Conservation (phyloP, 169 alveolate species). For the Cryptosporidium meleagridis region DNA sequence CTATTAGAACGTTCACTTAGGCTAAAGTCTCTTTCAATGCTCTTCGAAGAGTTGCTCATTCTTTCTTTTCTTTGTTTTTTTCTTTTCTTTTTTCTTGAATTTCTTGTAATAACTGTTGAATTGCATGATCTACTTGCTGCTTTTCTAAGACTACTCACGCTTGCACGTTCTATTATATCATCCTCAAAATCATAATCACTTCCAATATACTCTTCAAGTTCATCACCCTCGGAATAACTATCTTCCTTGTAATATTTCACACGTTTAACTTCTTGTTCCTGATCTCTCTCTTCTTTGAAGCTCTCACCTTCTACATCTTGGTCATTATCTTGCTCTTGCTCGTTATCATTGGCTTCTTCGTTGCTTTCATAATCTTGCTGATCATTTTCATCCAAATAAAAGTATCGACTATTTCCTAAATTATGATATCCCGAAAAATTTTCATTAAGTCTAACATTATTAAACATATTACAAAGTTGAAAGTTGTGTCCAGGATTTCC, state of each 20-base stretch:
- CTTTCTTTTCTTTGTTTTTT: neutral
- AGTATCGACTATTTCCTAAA: neutral
- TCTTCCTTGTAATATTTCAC: too few relatives aligned
- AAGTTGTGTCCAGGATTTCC: slow-evolving; percentile 28
- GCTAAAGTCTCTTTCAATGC: neutral
- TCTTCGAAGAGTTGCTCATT: neutral
- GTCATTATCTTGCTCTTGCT: neutral
- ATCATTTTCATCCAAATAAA: neutral
- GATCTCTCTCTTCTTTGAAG: neutral
- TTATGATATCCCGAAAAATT: neutral
- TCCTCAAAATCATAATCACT: neutral
- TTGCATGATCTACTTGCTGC: neutral
- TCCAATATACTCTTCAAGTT: neutral
- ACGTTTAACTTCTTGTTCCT: too few relatives aligned
- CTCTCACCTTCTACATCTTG: neutral
- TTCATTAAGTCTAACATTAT: neutral
- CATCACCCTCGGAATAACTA: neutral
- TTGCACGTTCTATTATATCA: neutral
- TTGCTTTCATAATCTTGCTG: too few relatives aligned
- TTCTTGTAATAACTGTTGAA: neutral
- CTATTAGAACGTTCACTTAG: neutral
- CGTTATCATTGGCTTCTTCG: neutral
- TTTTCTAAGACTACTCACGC: neutral
- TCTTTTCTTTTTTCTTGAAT: neutral
- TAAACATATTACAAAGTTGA: slow-evolving; percentile 15